Evolutionary conservation across 164 flowering plant genomes (phyloP).

Genomic region (Liriodendron chinense): DNA sequence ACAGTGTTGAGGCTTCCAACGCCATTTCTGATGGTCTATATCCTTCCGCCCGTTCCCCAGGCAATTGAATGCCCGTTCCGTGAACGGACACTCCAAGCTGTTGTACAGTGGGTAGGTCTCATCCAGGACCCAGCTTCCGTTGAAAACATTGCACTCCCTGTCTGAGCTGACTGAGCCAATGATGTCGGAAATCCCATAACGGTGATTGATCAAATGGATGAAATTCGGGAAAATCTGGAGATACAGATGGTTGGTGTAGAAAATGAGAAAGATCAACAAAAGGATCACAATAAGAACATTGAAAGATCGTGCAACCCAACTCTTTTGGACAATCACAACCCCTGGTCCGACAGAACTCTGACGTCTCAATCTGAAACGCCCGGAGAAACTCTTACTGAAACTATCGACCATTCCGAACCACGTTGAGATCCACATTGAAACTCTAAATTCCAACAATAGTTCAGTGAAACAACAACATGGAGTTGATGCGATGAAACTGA

Average conservation of each 20-base stretch:
- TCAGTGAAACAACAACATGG: background rate
- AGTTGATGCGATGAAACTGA: no score
- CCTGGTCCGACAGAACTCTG: slow-evolving; percentile 43
- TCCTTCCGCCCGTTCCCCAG: slow-evolving; percentile 74
- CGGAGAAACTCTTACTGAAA: slow-evolving; percentile 42
- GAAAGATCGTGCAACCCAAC: slow-evolving; percentile 34
- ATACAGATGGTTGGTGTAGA: slow-evolving; percentile 48
- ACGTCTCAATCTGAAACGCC: slow-evolving; percentile 29
- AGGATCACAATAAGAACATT: slow-evolving; percentile 34
- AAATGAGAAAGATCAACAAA: slow-evolving; percentile 34
- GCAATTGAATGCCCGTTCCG: slow-evolving; percentile 77
- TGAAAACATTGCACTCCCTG: slow-evolving; percentile 51
- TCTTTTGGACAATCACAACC: slow-evolving; percentile 23
- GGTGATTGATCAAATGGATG: slow-evolving; percentile 31
- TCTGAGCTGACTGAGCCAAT: slow-evolving; percentile 19
- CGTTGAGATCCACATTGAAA: background rate
- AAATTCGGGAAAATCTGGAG: slow-evolving; percentile 48
- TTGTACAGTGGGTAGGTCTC: slow-evolving; percentile 71
- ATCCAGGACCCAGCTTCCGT: slow-evolving; percentile 74
- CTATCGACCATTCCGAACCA: slow-evolving; percentile 28
- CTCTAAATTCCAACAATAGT: background rate
- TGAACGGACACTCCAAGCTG: slow-evolving; percentile 72
- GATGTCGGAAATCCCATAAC: slow-evolving; percentile 14
- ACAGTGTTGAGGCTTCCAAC: slow-evolving; percentile 88
- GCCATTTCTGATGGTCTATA: slow-evolving; percentile 58